A percentile compares a stretch with the other conserved stretches of the same genome.
These are phyloP conservation scores for Dendrocalamus latiflorus DNA, from an alignment of 202 grass and related monocot species.

Conservation along the genomic window DNA sequence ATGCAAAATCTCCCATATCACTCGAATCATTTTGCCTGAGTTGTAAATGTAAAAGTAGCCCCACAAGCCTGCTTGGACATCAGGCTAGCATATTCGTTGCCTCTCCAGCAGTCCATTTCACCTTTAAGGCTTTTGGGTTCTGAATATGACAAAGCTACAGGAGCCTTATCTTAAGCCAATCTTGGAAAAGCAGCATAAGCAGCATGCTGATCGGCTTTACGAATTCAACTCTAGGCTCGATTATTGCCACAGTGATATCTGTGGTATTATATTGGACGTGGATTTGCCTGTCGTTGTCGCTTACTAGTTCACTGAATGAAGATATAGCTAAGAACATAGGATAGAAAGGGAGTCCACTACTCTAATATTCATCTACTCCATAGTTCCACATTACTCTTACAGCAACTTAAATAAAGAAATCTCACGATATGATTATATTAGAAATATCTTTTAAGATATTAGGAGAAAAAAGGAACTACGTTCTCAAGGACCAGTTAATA, in stretches of 20 bases:
- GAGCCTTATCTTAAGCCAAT: not conserved
- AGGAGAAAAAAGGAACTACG: not conserved
- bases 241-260: not conserved
- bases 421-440: not conserved
- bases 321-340: not conserved
- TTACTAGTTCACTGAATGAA: not conserved
- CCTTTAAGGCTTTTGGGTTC: slow-evolving; percentile 16
- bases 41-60: not conserved
- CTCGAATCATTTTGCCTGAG: not conserved
- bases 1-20: not conserved
- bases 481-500: not conserved
- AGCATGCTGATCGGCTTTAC: not conserved
- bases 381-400: not conserved
- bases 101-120: slow-evolving; percentile 8
- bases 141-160: not conserved
- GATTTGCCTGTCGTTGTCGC: not conserved
- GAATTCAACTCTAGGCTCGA: not conserved
- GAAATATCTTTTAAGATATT: not conserved
- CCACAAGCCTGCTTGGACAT: not conserved
- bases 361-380: not conserved
- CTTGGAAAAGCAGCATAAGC: not conserved
- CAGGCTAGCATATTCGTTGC: slow-evolving; percentile 41
- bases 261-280: not conserved
- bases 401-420: not conserved
- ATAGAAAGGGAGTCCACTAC: not conserved